Percentiles rank a stretch among this genome's conserved stretches.
Evolutionary conservation across 306 rosid genomes (phyloP).

Genomic region (Cucurbita moschata): DNA sequence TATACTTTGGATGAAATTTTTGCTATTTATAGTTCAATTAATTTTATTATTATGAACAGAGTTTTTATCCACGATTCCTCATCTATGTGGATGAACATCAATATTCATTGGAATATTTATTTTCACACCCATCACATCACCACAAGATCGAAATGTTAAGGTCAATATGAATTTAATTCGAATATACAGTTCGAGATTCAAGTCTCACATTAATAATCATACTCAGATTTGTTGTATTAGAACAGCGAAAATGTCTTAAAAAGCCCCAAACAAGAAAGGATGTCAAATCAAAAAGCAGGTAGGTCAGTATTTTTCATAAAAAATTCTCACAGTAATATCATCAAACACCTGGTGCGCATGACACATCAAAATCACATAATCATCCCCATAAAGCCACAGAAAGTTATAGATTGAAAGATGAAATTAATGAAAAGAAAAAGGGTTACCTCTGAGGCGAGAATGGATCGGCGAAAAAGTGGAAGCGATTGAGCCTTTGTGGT

Average conservation of each 20-base stretch:
- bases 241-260: no score
- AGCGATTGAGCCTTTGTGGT: not conserved
- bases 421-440: not conserved
- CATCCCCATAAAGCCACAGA: not conserved
- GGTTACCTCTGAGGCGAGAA: not conserved
- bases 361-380: not conserved
- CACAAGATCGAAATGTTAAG: not conserved
- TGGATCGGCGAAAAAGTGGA: not conserved
- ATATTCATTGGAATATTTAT: not conserved
- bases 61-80: no score
- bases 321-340: not conserved
- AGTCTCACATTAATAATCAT: no score
- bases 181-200: no score
- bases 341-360: not conserved
- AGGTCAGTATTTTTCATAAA: not conserved
- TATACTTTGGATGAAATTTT: no score
- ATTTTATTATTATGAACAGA: no score
- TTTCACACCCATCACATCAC: not conserved
- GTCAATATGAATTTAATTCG: not conserved
- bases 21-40: no score
- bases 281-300: not conserved
- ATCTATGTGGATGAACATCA: not conserved
- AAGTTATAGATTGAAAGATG: not conserved
- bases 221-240: no score
- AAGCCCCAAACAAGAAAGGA: not conserved